These are phyloP conservation scores for Cyclotella cryptica DNA, from an alignment of 108 stramenopile species.

Conservation along the genomic window DNA sequence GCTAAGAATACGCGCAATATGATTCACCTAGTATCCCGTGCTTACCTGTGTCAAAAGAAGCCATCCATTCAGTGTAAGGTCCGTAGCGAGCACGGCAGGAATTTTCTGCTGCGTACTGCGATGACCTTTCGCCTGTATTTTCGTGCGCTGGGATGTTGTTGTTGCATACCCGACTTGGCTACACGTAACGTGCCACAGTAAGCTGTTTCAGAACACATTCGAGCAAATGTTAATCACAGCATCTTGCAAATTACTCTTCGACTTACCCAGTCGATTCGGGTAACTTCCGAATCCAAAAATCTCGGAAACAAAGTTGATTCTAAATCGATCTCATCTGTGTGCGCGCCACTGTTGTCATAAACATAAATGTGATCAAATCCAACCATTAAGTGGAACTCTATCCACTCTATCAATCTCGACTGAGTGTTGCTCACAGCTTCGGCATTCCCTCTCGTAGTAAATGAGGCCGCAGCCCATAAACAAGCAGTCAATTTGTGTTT, in stretches of 20 bases:
- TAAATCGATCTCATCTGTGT: slow-evolving; percentile 40
- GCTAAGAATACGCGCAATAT: not conserved
- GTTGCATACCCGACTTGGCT: slow-evolving; percentile 62
- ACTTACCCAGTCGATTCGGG: slow-evolving; percentile 55
- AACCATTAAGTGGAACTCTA: slow-evolving; percentile 83
- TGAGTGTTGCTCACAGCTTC: slow-evolving; percentile 58
- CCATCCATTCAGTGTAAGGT: slow-evolving; percentile 79
- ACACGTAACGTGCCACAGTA: not conserved
- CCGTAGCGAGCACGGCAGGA: slow-evolving; percentile 76
- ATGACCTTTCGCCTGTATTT: slow-evolving; percentile 75
- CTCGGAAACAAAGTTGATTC: slow-evolving; percentile 39
- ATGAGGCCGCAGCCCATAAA: slow-evolving; percentile 75
- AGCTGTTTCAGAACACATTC: not conserved
- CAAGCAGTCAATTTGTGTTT: slow-evolving; percentile 73
- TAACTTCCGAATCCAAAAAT: slow-evolving; percentile 50
- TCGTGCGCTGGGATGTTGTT: slow-evolving; percentile 77
- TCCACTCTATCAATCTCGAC: slow-evolving; percentile 75
- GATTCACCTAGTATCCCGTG: not conserved
- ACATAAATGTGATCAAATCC: slow-evolving; percentile 63
- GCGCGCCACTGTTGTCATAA: slow-evolving; percentile 51
- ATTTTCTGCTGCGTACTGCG: slow-evolving; percentile 82
- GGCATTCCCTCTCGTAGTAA: slow-evolving; percentile 66
- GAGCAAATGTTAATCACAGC: not conserved
- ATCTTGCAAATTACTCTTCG: not conserved
- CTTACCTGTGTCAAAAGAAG: slow-evolving; percentile 63